Conservation (phyloP, 83 land plant species). For the Picea abies region DNA sequence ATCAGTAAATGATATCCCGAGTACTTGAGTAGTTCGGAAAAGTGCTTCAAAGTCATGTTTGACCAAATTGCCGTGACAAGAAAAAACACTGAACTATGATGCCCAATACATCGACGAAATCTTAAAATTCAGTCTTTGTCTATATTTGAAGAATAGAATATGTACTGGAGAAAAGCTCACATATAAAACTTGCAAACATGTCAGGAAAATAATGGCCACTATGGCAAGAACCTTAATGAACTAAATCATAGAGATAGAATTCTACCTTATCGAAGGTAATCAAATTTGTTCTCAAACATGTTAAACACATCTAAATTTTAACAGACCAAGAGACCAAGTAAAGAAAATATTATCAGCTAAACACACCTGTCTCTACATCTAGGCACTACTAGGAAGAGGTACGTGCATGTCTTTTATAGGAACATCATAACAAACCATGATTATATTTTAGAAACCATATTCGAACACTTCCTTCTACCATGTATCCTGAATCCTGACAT, state of each 20-base stretch:
- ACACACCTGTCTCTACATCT: background rate
- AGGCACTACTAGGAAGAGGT: background rate
- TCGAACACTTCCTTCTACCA: too few relatives aligned
- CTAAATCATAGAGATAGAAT: background rate
- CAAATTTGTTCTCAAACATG: background rate
- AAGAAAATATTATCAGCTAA: background rate
- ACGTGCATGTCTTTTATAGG: background rate
- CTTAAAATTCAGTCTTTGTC: background rate
- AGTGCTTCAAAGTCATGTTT: background rate
- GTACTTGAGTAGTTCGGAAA: background rate
- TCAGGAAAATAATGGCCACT: background rate
- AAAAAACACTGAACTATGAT: background rate
- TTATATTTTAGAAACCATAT: too few relatives aligned
- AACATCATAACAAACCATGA: too few relatives aligned
- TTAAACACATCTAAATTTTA: background rate
- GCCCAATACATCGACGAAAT: background rate
- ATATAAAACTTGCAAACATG: background rate
- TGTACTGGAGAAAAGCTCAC: background rate
- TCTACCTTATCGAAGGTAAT: background rate
- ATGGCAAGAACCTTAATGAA: background rate
- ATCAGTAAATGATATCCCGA: background rate
- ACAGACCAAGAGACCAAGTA: background rate
- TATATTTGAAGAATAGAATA: background rate
- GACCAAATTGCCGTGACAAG: background rate
- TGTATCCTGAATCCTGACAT: background rate